Base-by-base conservation (phyloP, 495 filamentous ascomycete species). In the Penicillium antarcticum region DNA sequence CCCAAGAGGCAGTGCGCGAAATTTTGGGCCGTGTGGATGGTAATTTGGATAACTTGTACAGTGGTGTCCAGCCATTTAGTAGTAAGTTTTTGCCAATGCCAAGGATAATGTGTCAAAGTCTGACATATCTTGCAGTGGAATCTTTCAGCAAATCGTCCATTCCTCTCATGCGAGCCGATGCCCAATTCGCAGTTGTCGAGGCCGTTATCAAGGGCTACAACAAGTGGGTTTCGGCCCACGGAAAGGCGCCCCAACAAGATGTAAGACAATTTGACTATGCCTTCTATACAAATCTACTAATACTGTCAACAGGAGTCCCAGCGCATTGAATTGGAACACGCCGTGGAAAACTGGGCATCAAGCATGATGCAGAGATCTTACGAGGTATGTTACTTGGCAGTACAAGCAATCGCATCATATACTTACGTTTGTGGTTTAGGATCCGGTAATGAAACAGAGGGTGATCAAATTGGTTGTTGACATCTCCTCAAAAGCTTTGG, bases 191-290 rank as follows among this genome's bases (percentile, higher is more conserved):
- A 4, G 88, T 97, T 4, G 85, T 97, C 1, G 89, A 96, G 67
- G 87, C 91, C n/a, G 87, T 89, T 5, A 68, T 97, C 36, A 96
- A 91, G 63, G 94, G 94, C 6, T 96, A 88, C 57, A 80, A 84
- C 46, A 89, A 86, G 66, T 97, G 91, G 91, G 72, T 87, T 37
- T 67, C 76, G 10, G 58, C 67, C 10, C 72, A 80, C 43, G 77
- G 73, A 11, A 76, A 65, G 56, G 74, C 78, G 55, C 82, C 72
- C 4, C 75, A 82, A 39, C 67, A 79, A 63, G 82, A 86, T 64
- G 76, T 77, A 66, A 48, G 66, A 49, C 29, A 13, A 9, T 18
- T 24, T 26, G 23, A 21, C 14, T 59, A 51, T 16, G 41, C 14
- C 13, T 31, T 3, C 2, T 6, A 24, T 23, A n/a, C 16, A 26